A percentile compares a stretch with the other conserved stretches of the same genome.
These are phyloP conservation scores for Yarrowia sp. DNA, from an alignment of 805 yeast species.

Conservation along the genomic window DNA sequence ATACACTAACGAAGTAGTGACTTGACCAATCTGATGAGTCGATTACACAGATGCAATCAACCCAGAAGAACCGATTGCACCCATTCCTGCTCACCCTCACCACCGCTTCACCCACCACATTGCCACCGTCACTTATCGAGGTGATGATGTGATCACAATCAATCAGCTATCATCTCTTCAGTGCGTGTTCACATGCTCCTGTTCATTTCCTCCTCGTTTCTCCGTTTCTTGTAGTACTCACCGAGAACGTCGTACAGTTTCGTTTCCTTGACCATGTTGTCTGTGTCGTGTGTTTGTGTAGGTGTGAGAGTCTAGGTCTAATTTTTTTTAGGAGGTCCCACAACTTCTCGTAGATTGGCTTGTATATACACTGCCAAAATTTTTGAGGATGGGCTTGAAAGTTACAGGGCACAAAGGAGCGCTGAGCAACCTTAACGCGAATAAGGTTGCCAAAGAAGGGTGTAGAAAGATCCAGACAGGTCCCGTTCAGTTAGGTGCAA, in stretches of 20 bases:
- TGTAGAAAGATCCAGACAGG: conserved; percentile 34
- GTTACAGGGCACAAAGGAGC: conserved; percentile 20
- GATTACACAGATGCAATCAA: too few species aligned
- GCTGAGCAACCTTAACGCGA: not conserved
- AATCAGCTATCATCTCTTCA: not conserved
- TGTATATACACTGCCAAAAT: conserved; percentile 38
- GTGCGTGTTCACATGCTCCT: not conserved
- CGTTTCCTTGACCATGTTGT: conserved; percentile 71
- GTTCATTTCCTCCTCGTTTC: not conserved
- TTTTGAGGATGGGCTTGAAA: conserved; percentile 31
- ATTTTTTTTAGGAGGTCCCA: not conserved
- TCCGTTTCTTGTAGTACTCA: conserved; percentile 42
- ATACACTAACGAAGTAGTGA: too few species aligned
- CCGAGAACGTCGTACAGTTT: conserved; percentile 69
- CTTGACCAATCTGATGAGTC: too few species aligned
- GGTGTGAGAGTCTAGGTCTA: conserved; percentile 36
- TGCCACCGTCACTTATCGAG: too few species aligned
- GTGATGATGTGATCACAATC: too few species aligned
- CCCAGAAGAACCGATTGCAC: too few species aligned
- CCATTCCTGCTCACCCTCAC: too few species aligned
- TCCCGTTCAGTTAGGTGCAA: not conserved
- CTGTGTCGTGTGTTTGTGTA: conserved; percentile 28
- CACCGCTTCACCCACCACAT: too few species aligned
- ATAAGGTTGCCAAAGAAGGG: conserved; percentile 24
- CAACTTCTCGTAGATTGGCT: conserved; percentile 22